phyloP scores from a whole-genome alignment of 2,329 filamentous ascomycete species.

The Chrysoporthe austroafricana region DNA sequence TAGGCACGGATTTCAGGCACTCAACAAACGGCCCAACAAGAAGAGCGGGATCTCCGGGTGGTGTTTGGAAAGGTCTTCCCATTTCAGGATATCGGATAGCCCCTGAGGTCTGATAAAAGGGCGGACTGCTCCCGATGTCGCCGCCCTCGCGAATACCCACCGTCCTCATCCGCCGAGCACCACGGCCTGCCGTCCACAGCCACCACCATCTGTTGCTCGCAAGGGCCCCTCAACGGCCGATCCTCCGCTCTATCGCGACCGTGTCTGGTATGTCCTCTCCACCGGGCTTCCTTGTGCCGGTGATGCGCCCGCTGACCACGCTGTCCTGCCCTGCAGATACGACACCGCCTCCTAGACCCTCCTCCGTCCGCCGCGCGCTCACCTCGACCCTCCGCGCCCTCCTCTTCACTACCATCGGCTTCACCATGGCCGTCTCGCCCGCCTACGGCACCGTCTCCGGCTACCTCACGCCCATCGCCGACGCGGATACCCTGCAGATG shows the following conservation, averaged over 20 bases:
- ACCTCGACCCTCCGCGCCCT: constrained; percentile 51
- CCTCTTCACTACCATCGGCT: constrained; percentile 54
- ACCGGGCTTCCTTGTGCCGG: neutral
- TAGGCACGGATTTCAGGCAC: neutral
- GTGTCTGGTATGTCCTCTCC: constrained; percentile 28
- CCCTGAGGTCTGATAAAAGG: constrained; percentile 7
- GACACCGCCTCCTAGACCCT: constrained; percentile 35
- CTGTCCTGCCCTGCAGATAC: constrained; percentile 24
- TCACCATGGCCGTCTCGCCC: constrained; percentile 60
- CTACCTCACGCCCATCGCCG: constrained; percentile 58
- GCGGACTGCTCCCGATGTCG: constrained; percentile 21
- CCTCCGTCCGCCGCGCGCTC: constrained; percentile 49
- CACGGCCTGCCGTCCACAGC: constrained; percentile 10
- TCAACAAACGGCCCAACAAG: constrained; percentile 24
- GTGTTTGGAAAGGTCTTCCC: neutral
- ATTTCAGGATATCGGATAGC: neutral
- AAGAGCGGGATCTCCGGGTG: constrained; percentile 1
- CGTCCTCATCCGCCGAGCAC: constrained; percentile 19
- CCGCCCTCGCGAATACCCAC: constrained; percentile 10
- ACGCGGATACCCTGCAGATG: constrained; percentile 73
- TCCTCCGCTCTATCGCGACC: constrained; percentile 29
- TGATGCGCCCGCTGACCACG: constrained; percentile 3
- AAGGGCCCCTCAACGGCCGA: constrained; percentile 9
- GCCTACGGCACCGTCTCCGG: constrained; percentile 52
- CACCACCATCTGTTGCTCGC: neutral